Conservation (phyloP, 768 basidiomycete genomes). For the Mycena filopes region DNA sequence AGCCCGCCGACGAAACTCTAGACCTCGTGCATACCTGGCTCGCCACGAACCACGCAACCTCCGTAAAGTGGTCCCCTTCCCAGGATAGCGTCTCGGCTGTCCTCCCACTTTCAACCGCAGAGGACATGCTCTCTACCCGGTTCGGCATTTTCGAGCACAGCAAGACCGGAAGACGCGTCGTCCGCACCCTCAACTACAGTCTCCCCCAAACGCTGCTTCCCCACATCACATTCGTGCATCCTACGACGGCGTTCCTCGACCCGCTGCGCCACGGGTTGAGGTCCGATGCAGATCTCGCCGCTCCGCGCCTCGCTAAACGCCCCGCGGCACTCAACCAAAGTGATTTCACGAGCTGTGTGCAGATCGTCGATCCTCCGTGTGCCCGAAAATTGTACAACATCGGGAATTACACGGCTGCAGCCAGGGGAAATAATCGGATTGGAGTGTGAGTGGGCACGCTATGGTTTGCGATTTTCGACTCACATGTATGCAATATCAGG, state of each 20-base stretch:
- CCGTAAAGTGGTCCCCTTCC: constrained; percentile 51
- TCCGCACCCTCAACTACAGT: constrained; percentile 53
- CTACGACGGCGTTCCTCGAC: constrained; percentile 47
- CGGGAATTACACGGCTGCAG: constrained; percentile 43
- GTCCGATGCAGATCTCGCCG: constrained; percentile 36
- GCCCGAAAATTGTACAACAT: constrained; percentile 51
- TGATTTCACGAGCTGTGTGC: constrained; percentile 44
- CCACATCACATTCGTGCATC: constrained; percentile 52
- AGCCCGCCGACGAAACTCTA: constrained; percentile 47
- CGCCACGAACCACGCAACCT: constrained; percentile 26
- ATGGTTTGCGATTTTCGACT: not conserved
- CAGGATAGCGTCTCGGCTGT: constrained; percentile 59
- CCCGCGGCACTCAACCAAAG: constrained; percentile 32
- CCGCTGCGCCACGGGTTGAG: constrained; percentile 39
- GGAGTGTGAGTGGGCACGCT: constrained; percentile 40
- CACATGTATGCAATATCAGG: not conserved
- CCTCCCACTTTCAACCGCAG: constrained; percentile 54
- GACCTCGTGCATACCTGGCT: constrained; percentile 27
- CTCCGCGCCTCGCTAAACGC: constrained; percentile 3
- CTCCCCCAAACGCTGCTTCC: constrained; percentile 44
- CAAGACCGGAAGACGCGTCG: constrained; percentile 42
- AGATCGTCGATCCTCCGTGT: constrained; percentile 49
- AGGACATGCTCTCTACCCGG: constrained; percentile 61
- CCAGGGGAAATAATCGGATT: constrained; percentile 44
- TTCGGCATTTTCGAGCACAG: constrained; percentile 45